Evolutionary conservation across 768 basidiomycete species (phyloP).

Genomic region (Collybiopsis confluens): DNA sequence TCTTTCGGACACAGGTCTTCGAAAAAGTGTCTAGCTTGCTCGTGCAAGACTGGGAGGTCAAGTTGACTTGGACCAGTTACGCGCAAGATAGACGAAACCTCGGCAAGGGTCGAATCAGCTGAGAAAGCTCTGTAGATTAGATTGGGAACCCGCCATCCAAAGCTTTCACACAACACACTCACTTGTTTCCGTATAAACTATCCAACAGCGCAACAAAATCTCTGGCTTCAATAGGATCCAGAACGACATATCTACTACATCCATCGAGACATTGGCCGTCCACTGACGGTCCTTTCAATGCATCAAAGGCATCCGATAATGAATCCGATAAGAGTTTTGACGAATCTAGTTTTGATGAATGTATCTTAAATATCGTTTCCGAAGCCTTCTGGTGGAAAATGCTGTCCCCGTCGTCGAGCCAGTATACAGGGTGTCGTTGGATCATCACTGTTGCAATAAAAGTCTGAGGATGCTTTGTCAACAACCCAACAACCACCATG

Average conservation of each 20-base stretch:
- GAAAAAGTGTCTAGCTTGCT: slow-evolving; percentile 37
- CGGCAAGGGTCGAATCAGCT: slow-evolving; percentile 36
- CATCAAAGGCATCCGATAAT: no score
- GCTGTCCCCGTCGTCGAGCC: slow-evolving; percentile 66
- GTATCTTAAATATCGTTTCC: slow-evolving; percentile 50
- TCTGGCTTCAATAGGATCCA: slow-evolving; percentile 35
- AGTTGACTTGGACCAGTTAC: slow-evolving; percentile 52
- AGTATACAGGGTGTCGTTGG: slow-evolving; percentile 44
- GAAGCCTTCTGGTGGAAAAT: slow-evolving; percentile 29
- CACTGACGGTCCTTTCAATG: neutral
- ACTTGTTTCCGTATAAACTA: slow-evolving; percentile 68
- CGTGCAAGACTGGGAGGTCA: slow-evolving; percentile 52
- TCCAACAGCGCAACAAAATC: slow-evolving; percentile 58
- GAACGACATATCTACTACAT: slow-evolving; percentile 15
- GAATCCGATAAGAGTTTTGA: neutral
- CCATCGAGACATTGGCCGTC: slow-evolving; percentile 2
- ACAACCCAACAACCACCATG: no score
- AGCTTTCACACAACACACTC: slow-evolving; percentile 23
- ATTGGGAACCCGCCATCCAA: neutral
- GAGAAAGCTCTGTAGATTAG: slow-evolving; percentile 40
- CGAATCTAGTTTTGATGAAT: slow-evolving; percentile 48
- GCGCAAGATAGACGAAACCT: slow-evolving; percentile 52
- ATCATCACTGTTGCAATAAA: neutral
- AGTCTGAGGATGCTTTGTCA: neutral
- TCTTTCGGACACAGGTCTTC: slow-evolving; percentile 45